Conservation (phyloP, 1,284 basidiomycete genomes). For the Moniliella sp. region DNA sequence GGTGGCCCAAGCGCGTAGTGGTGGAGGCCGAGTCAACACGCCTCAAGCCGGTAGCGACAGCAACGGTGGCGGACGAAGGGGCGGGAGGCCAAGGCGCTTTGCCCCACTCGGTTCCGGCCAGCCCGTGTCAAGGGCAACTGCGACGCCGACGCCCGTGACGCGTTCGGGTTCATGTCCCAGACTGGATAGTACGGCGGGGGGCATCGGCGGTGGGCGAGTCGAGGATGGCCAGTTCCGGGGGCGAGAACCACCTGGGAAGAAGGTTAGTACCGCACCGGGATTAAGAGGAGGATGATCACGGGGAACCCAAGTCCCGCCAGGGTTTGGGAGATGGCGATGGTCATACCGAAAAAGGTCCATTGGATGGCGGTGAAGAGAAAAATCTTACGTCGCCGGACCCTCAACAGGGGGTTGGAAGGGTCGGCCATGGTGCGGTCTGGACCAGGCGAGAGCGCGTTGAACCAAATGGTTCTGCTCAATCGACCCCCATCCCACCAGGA, state of each 20-base stretch:
- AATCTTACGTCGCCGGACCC: constrained; percentile 54
- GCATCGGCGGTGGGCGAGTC: constrained; percentile 60
- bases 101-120: no score
- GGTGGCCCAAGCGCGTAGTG: no score
- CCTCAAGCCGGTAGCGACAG: no score
- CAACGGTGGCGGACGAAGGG: no score
- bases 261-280: constrained; percentile 58
- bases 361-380: constrained; percentile 59
- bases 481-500: constrained; percentile 38
- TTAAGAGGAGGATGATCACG: constrained; percentile 61
- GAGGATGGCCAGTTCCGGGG: constrained; percentile 57
- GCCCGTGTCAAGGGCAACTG: constrained; percentile 13
- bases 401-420: constrained; percentile 41
- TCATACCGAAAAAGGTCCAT: constrained; percentile 63
- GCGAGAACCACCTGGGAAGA: constrained; percentile 57
- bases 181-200: constrained; percentile 20
- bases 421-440: constrained; percentile 38
- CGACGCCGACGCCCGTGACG: constrained; percentile 15
- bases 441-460: constrained; percentile 60
- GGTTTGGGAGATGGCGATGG: constrained; percentile 77
- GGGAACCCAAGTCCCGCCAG: constrained; percentile 61
- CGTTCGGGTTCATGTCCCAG: constrained; percentile 20
- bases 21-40: no score
- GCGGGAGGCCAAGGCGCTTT: no score
- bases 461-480: constrained; percentile 66